Evolutionary conservation across 2,329 filamentous ascomycete species (phyloP).

Genomic region (Alternaria consortialis): DNA sequence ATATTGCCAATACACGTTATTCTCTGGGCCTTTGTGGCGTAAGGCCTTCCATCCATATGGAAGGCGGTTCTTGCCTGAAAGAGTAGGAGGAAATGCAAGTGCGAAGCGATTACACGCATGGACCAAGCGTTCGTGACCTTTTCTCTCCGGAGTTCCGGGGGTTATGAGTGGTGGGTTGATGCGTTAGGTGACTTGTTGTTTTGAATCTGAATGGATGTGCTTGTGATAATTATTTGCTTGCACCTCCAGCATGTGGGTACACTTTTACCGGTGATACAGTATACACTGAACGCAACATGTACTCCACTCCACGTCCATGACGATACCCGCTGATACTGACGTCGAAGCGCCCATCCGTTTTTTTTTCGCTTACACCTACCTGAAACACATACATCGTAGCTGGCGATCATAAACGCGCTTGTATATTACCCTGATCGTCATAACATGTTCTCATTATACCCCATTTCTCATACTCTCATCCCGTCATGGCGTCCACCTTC

Average conservation of each 20-base stretch:
- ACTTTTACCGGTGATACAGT: neutral
- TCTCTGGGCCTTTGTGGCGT: neutral
- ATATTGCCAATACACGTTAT: slow-evolving; percentile 3
- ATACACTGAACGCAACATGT: neutral
- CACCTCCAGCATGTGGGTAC: too few species aligned
- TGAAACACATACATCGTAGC: neutral
- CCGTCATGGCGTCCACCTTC: neutral
- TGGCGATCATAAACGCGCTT: slow-evolving; percentile 3
- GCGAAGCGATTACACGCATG: neutral
- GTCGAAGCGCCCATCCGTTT: neutral
- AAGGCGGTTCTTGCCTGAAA: too few species aligned
- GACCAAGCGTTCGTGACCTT: neutral
- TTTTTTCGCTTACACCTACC: neutral
- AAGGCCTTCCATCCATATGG: too few species aligned
- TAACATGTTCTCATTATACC: neutral
- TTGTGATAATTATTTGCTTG: too few species aligned
- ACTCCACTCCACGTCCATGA: neutral
- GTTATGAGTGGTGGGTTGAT: neutral
- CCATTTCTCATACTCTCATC: neutral
- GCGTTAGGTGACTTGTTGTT: neutral
- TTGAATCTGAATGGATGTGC: too few species aligned
- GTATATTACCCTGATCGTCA: neutral
- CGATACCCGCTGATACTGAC: too few species aligned
- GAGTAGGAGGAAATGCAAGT: neutral
- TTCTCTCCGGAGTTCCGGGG: neutral